phyloP scores from a whole-genome alignment of 2,329 filamentous ascomycete species.

The Pleomassaria siparia region DNA sequence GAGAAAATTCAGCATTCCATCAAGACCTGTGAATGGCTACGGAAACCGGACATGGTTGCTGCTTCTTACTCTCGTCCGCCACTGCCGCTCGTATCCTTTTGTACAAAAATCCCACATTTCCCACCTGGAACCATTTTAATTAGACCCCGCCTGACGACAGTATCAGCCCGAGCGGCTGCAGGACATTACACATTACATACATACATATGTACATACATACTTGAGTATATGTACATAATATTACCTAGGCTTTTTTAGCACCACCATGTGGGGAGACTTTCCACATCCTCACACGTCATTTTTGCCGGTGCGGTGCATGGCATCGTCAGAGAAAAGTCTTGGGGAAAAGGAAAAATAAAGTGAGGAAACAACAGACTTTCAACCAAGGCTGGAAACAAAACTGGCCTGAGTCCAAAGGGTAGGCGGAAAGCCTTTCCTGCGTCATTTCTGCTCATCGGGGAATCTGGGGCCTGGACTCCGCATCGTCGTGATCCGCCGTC shows the following conservation, averaged over 20 bases:
- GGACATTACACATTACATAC: background rate
- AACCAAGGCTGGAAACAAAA: slow-evolving; percentile 5
- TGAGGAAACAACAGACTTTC: no score
- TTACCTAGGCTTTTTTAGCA: no score
- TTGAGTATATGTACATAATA: no score
- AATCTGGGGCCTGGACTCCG: background rate
- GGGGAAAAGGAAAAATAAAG: no score
- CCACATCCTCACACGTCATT: background rate
- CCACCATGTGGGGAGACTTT: slow-evolving; percentile 6
- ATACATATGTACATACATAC: no score
- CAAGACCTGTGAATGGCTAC: background rate
- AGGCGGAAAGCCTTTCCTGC: background rate
- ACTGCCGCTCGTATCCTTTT: slow-evolving; percentile 23
- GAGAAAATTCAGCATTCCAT: slow-evolving; percentile 4
- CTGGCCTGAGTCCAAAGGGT: slow-evolving; percentile 8
- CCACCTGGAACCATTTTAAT: background rate
- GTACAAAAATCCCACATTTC: background rate
- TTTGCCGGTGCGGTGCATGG: no score
- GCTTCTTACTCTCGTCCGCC: slow-evolving; percentile 15
- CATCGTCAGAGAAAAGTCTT: no score
- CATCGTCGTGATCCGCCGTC: background rate
- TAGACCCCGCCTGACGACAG: slow-evolving; percentile 9
- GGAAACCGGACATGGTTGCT: background rate
- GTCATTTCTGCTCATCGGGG: background rate
- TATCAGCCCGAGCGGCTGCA: slow-evolving; percentile 3